phyloP scores from a whole-genome alignment of 1,284 basidiomycete species.

The Mycena sp. region DNA sequence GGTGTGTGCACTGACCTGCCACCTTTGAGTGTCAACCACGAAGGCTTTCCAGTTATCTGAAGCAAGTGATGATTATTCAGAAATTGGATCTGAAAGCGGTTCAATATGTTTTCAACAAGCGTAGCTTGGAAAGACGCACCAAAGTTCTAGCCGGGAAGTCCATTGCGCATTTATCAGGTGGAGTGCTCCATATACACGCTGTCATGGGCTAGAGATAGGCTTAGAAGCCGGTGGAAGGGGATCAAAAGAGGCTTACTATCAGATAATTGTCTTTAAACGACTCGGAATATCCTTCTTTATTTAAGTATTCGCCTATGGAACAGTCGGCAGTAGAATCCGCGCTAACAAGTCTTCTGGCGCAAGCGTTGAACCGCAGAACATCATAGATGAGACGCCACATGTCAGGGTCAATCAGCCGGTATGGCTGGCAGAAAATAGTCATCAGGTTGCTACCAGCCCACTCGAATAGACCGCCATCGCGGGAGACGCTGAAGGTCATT shows the following conservation, averaged over 20 bases:
- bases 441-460: conserved; percentile 76
- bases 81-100: conserved; percentile 62
- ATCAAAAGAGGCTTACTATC: conserved; percentile 59
- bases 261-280: conserved; percentile 83
- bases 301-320: conserved; percentile 78
- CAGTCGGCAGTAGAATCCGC: conserved; percentile 46
- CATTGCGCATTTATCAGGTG: conserved; percentile 74
- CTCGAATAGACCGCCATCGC: conserved; percentile 74
- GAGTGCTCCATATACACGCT: conserved; percentile 84
- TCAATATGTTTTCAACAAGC: conserved; percentile 10
- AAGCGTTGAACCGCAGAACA: conserved; percentile 81
- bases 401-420: conserved; percentile 67
- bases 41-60: conserved; percentile 78
- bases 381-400: conserved; percentile 87
- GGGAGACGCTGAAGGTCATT: conserved; percentile 84
- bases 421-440: conserved; percentile 74
- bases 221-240: not conserved
- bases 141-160: conserved; percentile 81
- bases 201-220: conserved; percentile 74
- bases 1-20: conserved; percentile 61
- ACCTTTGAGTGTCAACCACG: conserved; percentile 81
- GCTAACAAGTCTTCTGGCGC: conserved; percentile 57
- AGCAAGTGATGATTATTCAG: conserved; percentile 85
- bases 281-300: conserved; percentile 72
- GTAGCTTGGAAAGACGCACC: conserved; percentile 46